Conservation (phyloP, 2,329 filamentous ascomycete species). For the Colletotrichum acutatum region DNA sequence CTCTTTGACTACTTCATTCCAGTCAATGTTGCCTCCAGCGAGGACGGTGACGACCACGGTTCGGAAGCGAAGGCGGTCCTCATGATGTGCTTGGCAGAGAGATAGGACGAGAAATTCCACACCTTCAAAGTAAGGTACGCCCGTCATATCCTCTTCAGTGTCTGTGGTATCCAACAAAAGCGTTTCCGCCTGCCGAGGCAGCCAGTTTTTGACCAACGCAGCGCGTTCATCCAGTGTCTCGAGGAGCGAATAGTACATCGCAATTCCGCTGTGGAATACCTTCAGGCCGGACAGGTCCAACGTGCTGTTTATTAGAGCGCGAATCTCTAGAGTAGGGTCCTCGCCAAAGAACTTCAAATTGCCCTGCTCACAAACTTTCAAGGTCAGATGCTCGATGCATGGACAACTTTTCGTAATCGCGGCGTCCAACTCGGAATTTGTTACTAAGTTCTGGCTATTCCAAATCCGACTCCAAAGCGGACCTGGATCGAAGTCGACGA, state of each 20-base stretch:
- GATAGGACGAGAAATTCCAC: not conserved
- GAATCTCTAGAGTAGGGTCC: not conserved
- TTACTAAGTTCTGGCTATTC: not conserved
- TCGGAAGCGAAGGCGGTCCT: not conserved
- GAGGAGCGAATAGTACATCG: not conserved
- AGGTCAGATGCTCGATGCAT: not conserved
- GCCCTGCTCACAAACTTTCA: not conserved
- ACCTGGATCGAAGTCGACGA: not conserved
- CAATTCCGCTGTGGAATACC: not conserved
- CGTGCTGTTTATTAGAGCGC: not conserved
- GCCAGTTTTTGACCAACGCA: not conserved
- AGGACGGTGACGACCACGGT: not conserved
- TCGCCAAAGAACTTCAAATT: not conserved
- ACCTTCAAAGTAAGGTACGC: not conserved
- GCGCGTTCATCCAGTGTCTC: not conserved
- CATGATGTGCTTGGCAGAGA: not conserved
- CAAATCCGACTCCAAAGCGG: no score
- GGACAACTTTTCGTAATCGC: not conserved
- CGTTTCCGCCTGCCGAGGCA: not conserved
- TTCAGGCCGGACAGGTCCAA: not conserved
- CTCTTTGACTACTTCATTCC: not conserved
- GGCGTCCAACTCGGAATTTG: not conserved
- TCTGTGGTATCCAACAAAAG: not conserved
- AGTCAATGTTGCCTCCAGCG: not conserved
- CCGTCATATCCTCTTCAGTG: not conserved